phyloP scores from a whole-genome alignment of 768 basidiomycete species.

The Cubamyces lactineus region DNA sequence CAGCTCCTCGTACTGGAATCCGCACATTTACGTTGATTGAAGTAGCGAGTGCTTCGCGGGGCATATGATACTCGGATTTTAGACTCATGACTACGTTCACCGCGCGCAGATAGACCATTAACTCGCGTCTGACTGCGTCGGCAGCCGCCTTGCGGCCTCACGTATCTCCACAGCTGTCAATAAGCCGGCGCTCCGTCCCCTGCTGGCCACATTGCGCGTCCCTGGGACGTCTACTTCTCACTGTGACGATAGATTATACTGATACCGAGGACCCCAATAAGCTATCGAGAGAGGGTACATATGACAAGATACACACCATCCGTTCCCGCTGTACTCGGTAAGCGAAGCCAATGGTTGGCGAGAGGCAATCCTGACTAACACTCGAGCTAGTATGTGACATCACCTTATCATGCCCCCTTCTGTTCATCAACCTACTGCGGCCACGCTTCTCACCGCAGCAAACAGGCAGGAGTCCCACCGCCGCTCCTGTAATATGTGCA shows the following conservation, averaged over 20 bases:
- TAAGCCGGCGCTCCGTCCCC: background rate
- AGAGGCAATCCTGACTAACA: background rate
- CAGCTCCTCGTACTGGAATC: background rate
- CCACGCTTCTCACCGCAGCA: too few relatives aligned
- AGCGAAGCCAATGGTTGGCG: too few relatives aligned
- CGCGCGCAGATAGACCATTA: background rate
- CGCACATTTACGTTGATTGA: background rate
- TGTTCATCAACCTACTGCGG: too few relatives aligned
- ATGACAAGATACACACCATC: too few relatives aligned
- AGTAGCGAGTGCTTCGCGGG: background rate
- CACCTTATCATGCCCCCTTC: background rate
- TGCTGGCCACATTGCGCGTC: background rate
- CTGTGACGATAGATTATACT: too few relatives aligned
- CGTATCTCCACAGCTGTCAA: background rate
- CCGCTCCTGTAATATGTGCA: background rate
- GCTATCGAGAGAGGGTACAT: too few relatives aligned
- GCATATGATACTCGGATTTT: background rate
- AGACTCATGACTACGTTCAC: background rate
- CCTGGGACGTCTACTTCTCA: too few relatives aligned
- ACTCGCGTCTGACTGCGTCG: too few relatives aligned
- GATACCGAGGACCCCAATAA: too few relatives aligned
- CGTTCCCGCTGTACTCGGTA: too few relatives aligned
- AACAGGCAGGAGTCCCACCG: too few relatives aligned
- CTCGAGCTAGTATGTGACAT: background rate
- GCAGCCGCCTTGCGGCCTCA: background rate